phyloP scores from a whole-genome alignment of 345 rosid species.

The Corchorus olitorius region DNA sequence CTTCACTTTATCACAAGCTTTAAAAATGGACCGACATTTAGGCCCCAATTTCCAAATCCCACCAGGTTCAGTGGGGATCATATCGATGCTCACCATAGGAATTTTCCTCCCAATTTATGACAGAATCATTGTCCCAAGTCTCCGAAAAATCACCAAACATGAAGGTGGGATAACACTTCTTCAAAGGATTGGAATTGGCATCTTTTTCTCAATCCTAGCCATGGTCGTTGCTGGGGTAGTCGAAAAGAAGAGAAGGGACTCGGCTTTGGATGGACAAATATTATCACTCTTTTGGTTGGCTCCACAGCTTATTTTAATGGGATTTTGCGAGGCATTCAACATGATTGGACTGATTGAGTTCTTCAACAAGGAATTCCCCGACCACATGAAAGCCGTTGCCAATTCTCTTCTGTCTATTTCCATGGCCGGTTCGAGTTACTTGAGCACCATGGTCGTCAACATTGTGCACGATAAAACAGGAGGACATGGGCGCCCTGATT shows the following conservation, averaged over 20 bases:
- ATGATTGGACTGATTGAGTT: slow-evolving; percentile 64
- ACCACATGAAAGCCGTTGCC: slow-evolving; percentile 61
- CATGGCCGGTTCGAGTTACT: slow-evolving; percentile 39
- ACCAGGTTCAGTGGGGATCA: slow-evolving; percentile 41
- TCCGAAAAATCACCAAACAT: slow-evolving; percentile 40
- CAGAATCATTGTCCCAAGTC: slow-evolving; percentile 45
- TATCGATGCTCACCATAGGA: slow-evolving; percentile 50
- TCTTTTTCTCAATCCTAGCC: slow-evolving; percentile 40
- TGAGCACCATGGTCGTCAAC: slow-evolving; percentile 39
- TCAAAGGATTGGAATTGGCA: slow-evolving; percentile 62
- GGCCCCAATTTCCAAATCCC: slow-evolving; percentile 64
- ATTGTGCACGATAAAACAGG: slow-evolving; percentile 44
- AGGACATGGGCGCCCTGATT: slow-evolving; percentile 41
- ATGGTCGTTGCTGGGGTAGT: slow-evolving; percentile 54
- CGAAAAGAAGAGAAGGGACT: slow-evolving; percentile 48
- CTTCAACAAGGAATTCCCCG: slow-evolving; percentile 61
- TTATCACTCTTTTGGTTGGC: slow-evolving; percentile 55
- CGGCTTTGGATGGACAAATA: slow-evolving; percentile 24
- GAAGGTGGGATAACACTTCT: slow-evolving; percentile 63
- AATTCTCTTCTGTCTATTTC: slow-evolving; percentile 52
- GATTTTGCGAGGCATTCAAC: slow-evolving; percentile 61
- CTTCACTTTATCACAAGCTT: slow-evolving; percentile 52
- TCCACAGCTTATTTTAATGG: slow-evolving; percentile 63
- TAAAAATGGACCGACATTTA: slow-evolving; percentile 59
- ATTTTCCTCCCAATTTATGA: slow-evolving; percentile 74